Evolutionary conservation across 2,329 filamentous ascomycete species (phyloP), one percentile per base, ranked within the genome.

Genomic region (Cladophialophora bantiana): DNA sequence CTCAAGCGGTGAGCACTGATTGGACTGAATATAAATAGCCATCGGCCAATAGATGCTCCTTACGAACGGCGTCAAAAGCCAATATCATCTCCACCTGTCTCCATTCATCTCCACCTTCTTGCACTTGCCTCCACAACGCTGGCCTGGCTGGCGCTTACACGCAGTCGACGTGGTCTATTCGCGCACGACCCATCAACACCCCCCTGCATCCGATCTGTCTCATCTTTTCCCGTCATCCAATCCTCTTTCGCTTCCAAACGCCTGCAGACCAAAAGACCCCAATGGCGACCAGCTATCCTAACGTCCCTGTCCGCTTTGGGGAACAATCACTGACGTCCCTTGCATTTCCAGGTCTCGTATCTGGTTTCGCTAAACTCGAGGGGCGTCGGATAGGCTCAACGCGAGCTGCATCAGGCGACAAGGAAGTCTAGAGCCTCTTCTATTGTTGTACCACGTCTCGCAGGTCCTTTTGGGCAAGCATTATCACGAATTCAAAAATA

Each of bases 131-230:
- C 26, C 26, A 26, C 26, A 26, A 26, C 3, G 3, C 3, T 40
- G 34, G 36, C 55, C 18, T 26, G 18, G 35, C 34, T 15, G 56
- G 56, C 56, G 56, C 56, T 59, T 59, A 59, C 7, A 42, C 15
- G 36, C 56, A 26, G 34, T 40, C 13, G 15, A 59, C 20, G 26
- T 26, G 38, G 20, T 12, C 34, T 48, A 59, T 59, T 48, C 40
- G 57, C 45, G 7, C 38, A 35, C 18, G 13, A 26, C 15, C 12
- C 36, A n/a, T 20, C 18, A 18, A 34, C 20, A 20, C 26, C 20
- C 59, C 59, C 59, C 60, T 67, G 65, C 65, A 62, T 59, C 31
- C 42, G 34, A 62, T 62, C 54, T 56, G 65, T 63, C 59, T 63
- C 65, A 67, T 63, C 59, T 60, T 54, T 53, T 56, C 48, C 42